These are phyloP conservation scores for Debaryomyces nepalensis DNA, from an alignment of 1,139 yeast species.

Conservation along the genomic window DNA sequence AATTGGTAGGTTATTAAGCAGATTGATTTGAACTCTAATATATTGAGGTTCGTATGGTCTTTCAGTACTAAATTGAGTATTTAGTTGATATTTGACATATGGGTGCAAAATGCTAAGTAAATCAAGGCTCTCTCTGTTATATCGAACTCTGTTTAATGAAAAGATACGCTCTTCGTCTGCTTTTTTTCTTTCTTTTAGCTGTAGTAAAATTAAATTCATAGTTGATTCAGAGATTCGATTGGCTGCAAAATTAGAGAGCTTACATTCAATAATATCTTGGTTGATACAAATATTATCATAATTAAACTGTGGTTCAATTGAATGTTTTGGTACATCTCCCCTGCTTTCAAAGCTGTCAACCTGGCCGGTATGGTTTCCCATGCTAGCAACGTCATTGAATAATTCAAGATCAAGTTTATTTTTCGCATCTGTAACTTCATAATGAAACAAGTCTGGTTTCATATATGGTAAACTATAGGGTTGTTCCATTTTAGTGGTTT, in stretches of 20 bases:
- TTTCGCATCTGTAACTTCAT: background rate
- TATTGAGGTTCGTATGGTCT: conserved; percentile 16
- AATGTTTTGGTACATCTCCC: background rate
- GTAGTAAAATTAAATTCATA: background rate
- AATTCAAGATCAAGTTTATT: background rate
- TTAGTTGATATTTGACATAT: conserved; percentile 13
- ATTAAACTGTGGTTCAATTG: background rate
- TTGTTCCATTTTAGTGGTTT: too few relatives aligned
- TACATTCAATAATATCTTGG: background rate
- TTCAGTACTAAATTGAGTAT: conserved; percentile 10
- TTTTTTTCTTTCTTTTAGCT: background rate
- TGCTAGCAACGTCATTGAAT: background rate
- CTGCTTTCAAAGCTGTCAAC: too few relatives aligned
- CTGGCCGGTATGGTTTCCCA: background rate
- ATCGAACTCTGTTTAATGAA: conserved; percentile 12
- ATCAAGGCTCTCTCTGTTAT: conserved; percentile 11
- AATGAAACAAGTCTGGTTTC: background rate
- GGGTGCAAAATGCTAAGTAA: conserved; percentile 5
- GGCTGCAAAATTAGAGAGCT: conserved; percentile 2
- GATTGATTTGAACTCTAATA: conserved; percentile 9
- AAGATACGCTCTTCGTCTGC: conserved; percentile 7
- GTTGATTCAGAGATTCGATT: conserved; percentile 1
- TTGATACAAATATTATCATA: background rate
- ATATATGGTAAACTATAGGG: background rate
- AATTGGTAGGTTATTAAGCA: conserved; percentile 16